These are phyloP conservation scores for Colletotrichum liriopes DNA, from an alignment of 2,329 filamentous ascomycete genomes.

Conservation along the genomic window DNA sequence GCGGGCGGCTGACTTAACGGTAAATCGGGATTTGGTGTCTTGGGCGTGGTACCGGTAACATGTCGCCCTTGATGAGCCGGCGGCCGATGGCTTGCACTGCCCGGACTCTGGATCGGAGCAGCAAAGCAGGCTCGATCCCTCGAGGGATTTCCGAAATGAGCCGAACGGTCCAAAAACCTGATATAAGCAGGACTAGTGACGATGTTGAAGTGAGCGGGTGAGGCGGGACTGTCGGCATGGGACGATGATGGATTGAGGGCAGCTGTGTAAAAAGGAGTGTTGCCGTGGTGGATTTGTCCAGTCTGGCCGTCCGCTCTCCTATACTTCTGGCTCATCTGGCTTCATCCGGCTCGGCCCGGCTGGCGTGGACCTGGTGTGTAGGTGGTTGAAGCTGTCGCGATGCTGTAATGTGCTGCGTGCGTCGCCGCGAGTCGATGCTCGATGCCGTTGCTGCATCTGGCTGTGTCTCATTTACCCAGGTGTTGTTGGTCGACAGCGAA, in stretches of 20 bases:
- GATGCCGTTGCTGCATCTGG: background rate
- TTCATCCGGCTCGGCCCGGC: background rate
- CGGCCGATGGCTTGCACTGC: slow-evolving; percentile 1
- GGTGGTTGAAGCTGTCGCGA: background rate
- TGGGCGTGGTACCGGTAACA: background rate
- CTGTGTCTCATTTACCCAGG: slow-evolving; percentile 1
- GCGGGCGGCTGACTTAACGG: slow-evolving; percentile 8
- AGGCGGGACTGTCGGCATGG: background rate
- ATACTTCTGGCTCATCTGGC: background rate
- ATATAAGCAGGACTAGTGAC: background rate
- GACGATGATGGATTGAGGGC: background rate
- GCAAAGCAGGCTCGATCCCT: background rate
- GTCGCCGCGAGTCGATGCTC: background rate
- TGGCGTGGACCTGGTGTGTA: background rate
- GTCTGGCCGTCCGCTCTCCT: background rate
- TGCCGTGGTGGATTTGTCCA: background rate
- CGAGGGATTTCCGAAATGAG: background rate
- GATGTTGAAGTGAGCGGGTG: background rate
- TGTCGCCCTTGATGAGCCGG: background rate
- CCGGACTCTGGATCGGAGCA: background rate
- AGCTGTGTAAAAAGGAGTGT: background rate
- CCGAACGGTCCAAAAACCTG: background rate
- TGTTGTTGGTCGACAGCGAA: slow-evolving; percentile 6
- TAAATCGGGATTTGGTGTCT: background rate
- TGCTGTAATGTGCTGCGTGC: background rate